phyloP scores from a whole-genome alignment of 163 green algal species.

The Coccomyxa subellipsoidea region DNA sequence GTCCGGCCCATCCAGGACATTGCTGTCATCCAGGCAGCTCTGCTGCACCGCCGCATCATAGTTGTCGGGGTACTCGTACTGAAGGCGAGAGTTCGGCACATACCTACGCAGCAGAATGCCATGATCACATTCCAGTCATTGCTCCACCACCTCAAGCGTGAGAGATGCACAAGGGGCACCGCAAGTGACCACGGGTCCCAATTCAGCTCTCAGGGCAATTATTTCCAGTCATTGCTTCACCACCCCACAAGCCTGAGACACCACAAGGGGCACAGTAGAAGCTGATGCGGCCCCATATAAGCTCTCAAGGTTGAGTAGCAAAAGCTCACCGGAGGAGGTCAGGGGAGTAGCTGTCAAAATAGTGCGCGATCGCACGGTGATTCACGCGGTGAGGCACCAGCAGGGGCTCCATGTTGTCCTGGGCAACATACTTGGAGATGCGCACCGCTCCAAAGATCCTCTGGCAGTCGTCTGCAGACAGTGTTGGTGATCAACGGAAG shows the following conservation, averaged over 20 bases:
- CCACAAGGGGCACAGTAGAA: not conserved
- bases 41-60: constrained; percentile 11
- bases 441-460: constrained; percentile 8
- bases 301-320: not conserved
- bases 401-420: constrained; percentile 22
- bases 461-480: constrained; percentile 17
- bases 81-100: constrained; percentile 12
- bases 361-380: constrained; percentile 19
- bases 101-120: constrained; percentile 14
- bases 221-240: not conserved
- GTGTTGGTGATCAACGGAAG: too few relatives aligned
- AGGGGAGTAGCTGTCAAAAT: constrained; percentile 20
- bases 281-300: not conserved
- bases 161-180: too few relatives aligned
- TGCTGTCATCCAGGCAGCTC: constrained; percentile 5
- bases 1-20: not conserved
- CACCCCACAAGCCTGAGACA: too few relatives aligned
- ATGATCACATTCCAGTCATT: not conserved
- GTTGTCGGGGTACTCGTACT: constrained; percentile 26
- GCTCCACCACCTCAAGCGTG: too few relatives aligned
- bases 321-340: not conserved
- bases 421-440: constrained; percentile 20
- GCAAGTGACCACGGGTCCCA: too few relatives aligned
- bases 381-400: not conserved
- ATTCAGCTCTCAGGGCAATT: too few relatives aligned